These are phyloP conservation scores for Penicillium coprophilum DNA, from an alignment of 495 filamentous ascomycete genomes.

Conservation along the genomic window DNA sequence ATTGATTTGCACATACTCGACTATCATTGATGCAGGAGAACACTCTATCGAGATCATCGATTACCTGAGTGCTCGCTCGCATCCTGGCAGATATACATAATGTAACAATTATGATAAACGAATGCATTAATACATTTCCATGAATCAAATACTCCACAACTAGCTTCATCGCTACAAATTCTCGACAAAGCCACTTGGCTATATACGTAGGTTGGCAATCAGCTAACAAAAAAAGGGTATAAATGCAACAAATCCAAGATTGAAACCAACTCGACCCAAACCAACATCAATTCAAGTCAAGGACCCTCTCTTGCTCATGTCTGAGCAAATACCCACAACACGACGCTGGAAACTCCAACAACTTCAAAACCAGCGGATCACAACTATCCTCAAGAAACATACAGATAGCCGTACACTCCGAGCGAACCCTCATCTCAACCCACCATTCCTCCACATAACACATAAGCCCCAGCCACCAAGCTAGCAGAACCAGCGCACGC, in stretches of 20 bases:
- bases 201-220: not conserved
- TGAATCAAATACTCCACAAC: not conserved
- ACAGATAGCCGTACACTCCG: slow-evolving; percentile 50
- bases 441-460: slow-evolving; percentile 39
- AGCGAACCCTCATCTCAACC: slow-evolving; percentile 36
- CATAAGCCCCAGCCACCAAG: slow-evolving; percentile 47
- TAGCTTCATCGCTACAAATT: too few species aligned
- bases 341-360: slow-evolving; percentile 59
- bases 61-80: not conserved
- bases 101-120: not conserved
- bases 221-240: not conserved
- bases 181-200: too few species aligned
- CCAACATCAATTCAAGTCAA: slow-evolving; percentile 2
- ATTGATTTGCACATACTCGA: slow-evolving; percentile 4
- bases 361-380: slow-evolving; percentile 24
- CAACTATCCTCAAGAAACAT: slow-evolving; percentile 39
- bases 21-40: not conserved
- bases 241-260: not conserved
- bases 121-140: not conserved
- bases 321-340: slow-evolving; percentile 75
- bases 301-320: slow-evolving; percentile 65
- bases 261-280: not conserved
- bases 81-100: not conserved
- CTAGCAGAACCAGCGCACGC: slow-evolving; percentile 44
- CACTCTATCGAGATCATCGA: not conserved